A percentile compares a stretch with the other conserved stretches of the same genome.
These are phyloP conservation scores for Raffaelea ambrosiae DNA, from an alignment of 2,329 filamentous ascomycete genomes.

Conservation along the genomic window DNA sequence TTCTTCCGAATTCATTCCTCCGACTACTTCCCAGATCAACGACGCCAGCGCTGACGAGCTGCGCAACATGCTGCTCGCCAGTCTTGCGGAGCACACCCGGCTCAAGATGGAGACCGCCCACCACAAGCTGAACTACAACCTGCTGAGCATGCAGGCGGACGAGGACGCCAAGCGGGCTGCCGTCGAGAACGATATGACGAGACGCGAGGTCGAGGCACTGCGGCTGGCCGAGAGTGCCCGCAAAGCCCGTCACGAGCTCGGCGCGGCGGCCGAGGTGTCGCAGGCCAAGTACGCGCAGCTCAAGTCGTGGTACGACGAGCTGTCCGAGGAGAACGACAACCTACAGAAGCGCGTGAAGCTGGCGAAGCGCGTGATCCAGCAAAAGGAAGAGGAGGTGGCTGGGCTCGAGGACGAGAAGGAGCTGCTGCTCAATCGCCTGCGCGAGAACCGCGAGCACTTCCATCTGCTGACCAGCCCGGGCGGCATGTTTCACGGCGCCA, in stretches of 20 bases:
- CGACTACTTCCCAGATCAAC: slow-evolving; percentile 39
- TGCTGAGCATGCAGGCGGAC: slow-evolving; percentile 74
- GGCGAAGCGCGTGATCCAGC: slow-evolving; percentile 57
- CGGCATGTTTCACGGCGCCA: slow-evolving; percentile 53
- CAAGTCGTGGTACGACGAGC: slow-evolving; percentile 56
- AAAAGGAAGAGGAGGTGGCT: slow-evolving; percentile 66
- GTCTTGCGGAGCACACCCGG: slow-evolving; percentile 47
- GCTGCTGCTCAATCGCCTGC: slow-evolving; percentile 72
- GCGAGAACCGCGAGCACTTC: slow-evolving; percentile 83
- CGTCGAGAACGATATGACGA: slow-evolving; percentile 88
- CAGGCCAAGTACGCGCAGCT: slow-evolving; percentile 51
- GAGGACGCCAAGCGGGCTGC: slow-evolving; percentile 80
- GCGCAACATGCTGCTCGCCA: slow-evolving; percentile 44
- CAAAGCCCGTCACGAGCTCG: slow-evolving; percentile 47
- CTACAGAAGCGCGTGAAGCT: slow-evolving; percentile 58
- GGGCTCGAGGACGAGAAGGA: slow-evolving; percentile 67
- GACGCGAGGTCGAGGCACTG: slow-evolving; percentile 77
- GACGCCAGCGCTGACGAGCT: slow-evolving; percentile 48
- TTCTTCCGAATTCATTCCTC: slow-evolving; percentile 35
- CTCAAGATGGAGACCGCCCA: slow-evolving; percentile 79
- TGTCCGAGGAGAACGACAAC: slow-evolving; percentile 56
- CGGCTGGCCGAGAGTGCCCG: slow-evolving; percentile 64
- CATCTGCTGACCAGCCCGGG: slow-evolving; percentile 70
- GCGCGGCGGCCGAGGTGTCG: slow-evolving; percentile 36
- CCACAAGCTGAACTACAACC: slow-evolving; percentile 81